These are phyloP conservation scores for Tuctoria greenei DNA, from an alignment of 176 grass and related monocot species.

Conservation along the genomic window DNA sequence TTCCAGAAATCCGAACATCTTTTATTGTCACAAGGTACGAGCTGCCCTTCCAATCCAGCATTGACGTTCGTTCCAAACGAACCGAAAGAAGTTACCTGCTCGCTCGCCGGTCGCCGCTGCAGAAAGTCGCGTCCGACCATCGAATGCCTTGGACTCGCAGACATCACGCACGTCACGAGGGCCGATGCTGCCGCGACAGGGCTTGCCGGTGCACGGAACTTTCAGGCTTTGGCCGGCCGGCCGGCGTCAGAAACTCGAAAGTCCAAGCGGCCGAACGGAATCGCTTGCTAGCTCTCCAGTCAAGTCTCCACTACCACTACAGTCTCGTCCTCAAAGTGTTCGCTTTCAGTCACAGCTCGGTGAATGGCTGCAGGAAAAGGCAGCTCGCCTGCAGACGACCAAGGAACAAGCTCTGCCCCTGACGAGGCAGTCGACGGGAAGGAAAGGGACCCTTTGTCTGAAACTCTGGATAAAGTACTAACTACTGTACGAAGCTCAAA, in stretches of 20 bases:
- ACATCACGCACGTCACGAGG: constrained; percentile 31
- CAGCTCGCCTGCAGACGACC: not conserved
- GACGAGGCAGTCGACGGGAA: not conserved
- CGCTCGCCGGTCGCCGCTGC: constrained; percentile 4
- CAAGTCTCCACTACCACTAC: too few species aligned
- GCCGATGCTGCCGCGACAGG: constrained; percentile 24
- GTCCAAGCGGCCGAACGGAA: not conserved
- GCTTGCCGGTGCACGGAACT: not conserved
- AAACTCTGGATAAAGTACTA: not conserved
- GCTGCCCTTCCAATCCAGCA: not conserved
- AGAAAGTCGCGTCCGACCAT: not conserved
- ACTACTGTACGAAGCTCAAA: not conserved
- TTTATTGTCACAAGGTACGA: not conserved
- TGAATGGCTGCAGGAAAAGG: constrained; percentile 15
- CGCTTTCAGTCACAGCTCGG: not conserved
- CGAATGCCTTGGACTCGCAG: constrained; percentile 7
- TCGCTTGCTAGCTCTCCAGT: not conserved
- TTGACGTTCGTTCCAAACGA: constrained; percentile 31
- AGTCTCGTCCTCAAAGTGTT: too few species aligned
- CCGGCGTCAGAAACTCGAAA: not conserved
- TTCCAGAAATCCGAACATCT: constrained; percentile 15
- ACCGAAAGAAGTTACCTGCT: not conserved
- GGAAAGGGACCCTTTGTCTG: not conserved
- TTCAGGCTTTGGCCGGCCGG: too few species aligned
- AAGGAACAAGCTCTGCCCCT: not conserved